Conservation (phyloP, 1,139 yeast species). For the Candida sp. region DNA sequence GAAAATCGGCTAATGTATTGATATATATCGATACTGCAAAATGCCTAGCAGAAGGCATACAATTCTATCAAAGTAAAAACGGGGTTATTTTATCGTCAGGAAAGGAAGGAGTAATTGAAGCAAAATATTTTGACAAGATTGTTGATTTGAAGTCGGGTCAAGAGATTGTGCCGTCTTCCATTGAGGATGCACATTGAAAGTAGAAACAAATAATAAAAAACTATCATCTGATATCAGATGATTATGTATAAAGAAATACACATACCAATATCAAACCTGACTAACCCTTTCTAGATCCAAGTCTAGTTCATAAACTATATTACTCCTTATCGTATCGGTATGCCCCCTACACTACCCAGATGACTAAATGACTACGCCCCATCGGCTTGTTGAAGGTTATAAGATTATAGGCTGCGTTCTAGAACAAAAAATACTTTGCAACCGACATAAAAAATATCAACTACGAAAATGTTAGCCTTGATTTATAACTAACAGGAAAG, state of each 20-base stretch:
- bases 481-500: background rate
- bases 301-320: too few relatives aligned
- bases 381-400: background rate
- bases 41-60: conserved; percentile 44
- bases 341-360: too few relatives aligned
- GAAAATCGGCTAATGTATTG: conserved; percentile 55
- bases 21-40: conserved; percentile 59
- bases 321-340: too few relatives aligned
- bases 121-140: conserved; percentile 40
- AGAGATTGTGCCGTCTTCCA: conserved; percentile 5
- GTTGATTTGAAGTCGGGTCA: conserved; percentile 16
- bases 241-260: too few relatives aligned
- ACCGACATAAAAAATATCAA: background rate
- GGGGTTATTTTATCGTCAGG: conserved; percentile 75
- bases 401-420: background rate
- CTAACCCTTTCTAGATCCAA: too few relatives aligned
- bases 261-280: too few relatives aligned
- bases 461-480: background rate
- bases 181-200: too few relatives aligned
- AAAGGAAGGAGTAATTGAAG: conserved; percentile 50
- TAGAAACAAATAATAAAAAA: too few relatives aligned
- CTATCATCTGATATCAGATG: too few relatives aligned
- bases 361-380: conserved; percentile 1
- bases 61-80: conserved; percentile 64
- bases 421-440: background rate